Base-by-base conservation (phyloP, 305 asterid genomes). In the Plantago rigida region DNA sequence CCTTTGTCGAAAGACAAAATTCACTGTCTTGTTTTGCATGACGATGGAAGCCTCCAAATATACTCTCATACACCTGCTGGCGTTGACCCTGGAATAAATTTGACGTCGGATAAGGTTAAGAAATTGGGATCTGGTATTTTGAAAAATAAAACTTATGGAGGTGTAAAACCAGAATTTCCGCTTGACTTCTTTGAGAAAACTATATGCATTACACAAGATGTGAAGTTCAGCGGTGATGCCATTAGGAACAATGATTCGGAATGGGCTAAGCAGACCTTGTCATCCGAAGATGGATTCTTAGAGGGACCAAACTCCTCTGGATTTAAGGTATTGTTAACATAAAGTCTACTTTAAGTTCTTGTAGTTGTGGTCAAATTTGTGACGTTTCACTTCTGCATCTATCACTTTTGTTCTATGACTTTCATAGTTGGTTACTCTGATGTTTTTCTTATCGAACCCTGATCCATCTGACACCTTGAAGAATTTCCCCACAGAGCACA, bases 1-100 rank as follows among this genome's bases (percentile, higher is more conserved):
- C 96, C 97, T 73, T 74, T 93, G 77, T 87, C 99, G 62, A 93
- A 93, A 79, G 99, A 93, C 73, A 93, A 93, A 84, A 76, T 87
- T 67, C 94, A 93, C 77, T 85, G 97, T 77, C 93, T 93, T 76
- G 80, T 84, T 75, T 75, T 93, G 77, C 96, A 89, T 81, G 99
- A 93, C 60, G 99, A 93, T 81, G 99, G 99, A 72, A 93, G 99
- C 77, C 99, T 93, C 64, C 99, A 93, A 81, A 93, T 89, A 59
- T 86, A 87, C 78, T 85, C 95, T 0, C 97, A 93, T 59, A 71
- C 85, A 56, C 96, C 94, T 5, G 74, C 82, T 51, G 99, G 96
- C 69, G 73, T 73, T 51, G 97, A 87, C 72, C 67, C 75, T 39
- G 84, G 87, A 53, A 82, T 75, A 45, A 71, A 80, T 79, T 69